A percentile compares a stretch with the other conserved stretches of the same genome.
These are phyloP conservation scores for Stephanocyclus meneghinianus DNA, from an alignment of 352 stramenopile species.

Conservation along the genomic window DNA sequence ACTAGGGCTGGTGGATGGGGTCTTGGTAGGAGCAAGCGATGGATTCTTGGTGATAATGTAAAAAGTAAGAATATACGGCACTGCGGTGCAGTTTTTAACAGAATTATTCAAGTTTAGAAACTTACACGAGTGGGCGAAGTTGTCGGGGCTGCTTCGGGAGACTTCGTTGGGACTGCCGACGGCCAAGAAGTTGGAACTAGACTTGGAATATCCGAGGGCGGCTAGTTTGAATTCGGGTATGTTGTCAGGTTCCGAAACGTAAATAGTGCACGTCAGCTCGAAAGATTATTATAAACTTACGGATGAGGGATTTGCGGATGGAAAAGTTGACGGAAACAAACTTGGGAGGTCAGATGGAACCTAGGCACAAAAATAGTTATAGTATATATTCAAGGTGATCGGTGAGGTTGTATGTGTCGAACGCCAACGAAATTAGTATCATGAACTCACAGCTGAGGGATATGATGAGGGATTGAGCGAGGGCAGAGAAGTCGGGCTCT, in stretches of 20 bases:
- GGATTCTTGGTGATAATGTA: not conserved
- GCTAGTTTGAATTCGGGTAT: not conserved
- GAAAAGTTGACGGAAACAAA: not conserved
- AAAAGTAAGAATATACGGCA: not conserved
- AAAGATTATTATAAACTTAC: not conserved
- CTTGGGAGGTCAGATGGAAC: not conserved
- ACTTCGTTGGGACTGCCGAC: not conserved
- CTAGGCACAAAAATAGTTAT: not conserved
- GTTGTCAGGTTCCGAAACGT: not conserved
- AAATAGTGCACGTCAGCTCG: not conserved
- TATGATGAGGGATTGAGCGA: not conserved
- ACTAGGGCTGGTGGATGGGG: not conserved
- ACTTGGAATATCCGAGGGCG: not conserved
- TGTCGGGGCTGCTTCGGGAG: not conserved
- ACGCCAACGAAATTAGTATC: not conserved
- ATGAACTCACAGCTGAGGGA: not conserved
- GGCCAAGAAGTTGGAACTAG: not conserved
- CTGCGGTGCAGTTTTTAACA: not conserved
- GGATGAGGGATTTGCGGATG: not conserved
- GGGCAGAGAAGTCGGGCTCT: not conserved
- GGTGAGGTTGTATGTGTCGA: too few relatives aligned
- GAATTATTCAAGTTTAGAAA: not conserved
- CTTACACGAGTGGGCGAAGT: not conserved
- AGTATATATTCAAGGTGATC: not conserved
- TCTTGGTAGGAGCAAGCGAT: not conserved